Conservation (phyloP, 2,329 filamentous ascomycete genomes). For the Coniochaeta ligniaria region DNA sequence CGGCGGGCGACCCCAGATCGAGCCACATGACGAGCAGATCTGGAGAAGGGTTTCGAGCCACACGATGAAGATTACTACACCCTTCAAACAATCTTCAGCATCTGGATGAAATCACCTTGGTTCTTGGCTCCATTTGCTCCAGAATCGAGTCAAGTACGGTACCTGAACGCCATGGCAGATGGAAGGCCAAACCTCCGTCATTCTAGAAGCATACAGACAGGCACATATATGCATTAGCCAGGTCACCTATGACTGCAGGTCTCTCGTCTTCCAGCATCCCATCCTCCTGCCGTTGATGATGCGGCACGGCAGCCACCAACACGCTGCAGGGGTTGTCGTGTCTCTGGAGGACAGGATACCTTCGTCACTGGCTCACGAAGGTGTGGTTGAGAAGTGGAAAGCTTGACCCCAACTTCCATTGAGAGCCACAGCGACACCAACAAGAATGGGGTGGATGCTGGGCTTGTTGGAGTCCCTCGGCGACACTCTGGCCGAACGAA, state of each 20-base stretch:
- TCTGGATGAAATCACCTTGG: background rate
- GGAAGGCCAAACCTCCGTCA: conserved; percentile 12
- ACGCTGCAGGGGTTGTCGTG: background rate
- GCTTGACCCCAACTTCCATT: background rate
- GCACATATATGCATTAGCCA: conserved; percentile 10
- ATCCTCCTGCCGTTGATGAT: background rate
- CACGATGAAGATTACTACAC: background rate
- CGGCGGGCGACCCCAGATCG: background rate
- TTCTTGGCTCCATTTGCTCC: background rate
- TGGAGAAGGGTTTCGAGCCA: background rate
- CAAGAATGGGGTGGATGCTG: background rate
- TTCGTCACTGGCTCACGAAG: background rate
- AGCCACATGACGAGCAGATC: background rate
- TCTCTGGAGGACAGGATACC: background rate
- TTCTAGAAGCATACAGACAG: conserved; percentile 14
- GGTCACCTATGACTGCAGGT: background rate
- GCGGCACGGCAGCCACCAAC: background rate
- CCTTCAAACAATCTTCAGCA: background rate
- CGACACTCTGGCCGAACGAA: conserved; percentile 18
- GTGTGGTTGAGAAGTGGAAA: background rate
- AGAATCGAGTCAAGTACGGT: background rate
- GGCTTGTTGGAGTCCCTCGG: conserved; percentile 15
- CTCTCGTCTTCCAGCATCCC: background rate
- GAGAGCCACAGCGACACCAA: background rate
- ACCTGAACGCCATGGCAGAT: conserved; percentile 9